Percentiles rank a stretch among this genome's conserved stretches.
These are phyloP conservation scores for Rhizopus arrhizus DNA, from an alignment of 371 early-diverging fungal genomes.

Conservation along the genomic window DNA sequence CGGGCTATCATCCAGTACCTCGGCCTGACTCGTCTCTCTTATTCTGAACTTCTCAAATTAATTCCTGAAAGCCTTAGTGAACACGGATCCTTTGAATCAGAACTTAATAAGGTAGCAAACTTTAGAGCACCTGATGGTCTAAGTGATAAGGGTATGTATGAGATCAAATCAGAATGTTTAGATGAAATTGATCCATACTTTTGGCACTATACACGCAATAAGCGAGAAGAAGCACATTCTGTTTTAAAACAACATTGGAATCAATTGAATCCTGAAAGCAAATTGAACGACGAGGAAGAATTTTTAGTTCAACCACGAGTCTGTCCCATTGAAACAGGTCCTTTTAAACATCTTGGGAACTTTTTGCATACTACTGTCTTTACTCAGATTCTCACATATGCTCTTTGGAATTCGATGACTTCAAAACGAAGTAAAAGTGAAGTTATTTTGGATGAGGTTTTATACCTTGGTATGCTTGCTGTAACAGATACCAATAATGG, in stretches of 20 bases:
- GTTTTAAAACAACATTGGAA: constrained; percentile 53
- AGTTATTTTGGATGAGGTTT: constrained; percentile 72
- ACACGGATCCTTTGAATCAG: constrained; percentile 73
- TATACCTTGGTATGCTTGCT: constrained; percentile 78
- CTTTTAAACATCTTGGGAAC: constrained; percentile 70
- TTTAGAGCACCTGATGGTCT: constrained; percentile 84
- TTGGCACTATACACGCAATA: constrained; percentile 90
- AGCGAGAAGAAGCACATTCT: constrained; percentile 86
- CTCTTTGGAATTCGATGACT: constrained; percentile 71
- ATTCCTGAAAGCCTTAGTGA: constrained; percentile 83
- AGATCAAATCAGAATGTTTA: constrained; percentile 82
- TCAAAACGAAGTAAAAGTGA: constrained; percentile 59
- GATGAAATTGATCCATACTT: constrained; percentile 90
- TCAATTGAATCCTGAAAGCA: constrained; percentile 23
- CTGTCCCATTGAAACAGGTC: constrained; percentile 65
- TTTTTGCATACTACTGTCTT: constrained; percentile 72
- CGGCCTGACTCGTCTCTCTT: constrained; percentile 69
- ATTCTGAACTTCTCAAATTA: constrained; percentile 82
- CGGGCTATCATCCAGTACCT: constrained; percentile 89
- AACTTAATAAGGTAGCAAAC: constrained; percentile 73
- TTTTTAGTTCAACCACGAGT: constrained; percentile 62
- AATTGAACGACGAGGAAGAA: constrained; percentile 34
- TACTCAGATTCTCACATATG: constrained; percentile 74
- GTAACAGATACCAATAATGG: constrained; percentile 61
- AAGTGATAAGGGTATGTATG: constrained; percentile 84